phyloP scores from a whole-genome alignment of 768 basidiomycete species.

The Psilocybe subaeruginosa region DNA sequence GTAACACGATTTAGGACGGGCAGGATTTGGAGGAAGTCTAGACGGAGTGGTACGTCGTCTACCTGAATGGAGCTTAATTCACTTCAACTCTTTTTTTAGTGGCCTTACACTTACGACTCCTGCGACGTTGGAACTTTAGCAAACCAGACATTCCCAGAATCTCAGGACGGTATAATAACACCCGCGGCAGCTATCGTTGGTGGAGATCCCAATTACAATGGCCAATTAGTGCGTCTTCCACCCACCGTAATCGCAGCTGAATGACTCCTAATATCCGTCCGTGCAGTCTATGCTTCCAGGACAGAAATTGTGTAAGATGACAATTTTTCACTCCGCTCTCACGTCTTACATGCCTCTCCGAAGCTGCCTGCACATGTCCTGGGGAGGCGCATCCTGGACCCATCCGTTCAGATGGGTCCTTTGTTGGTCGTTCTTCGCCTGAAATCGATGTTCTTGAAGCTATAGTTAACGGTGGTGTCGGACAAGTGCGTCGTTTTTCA shows the following conservation, averaged over 20 bases:
- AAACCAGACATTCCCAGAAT: conserved; percentile 71
- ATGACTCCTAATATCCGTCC: neutral
- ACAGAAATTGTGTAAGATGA: conserved; percentile 38
- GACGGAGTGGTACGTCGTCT: conserved; percentile 57
- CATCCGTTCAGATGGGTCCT: conserved; percentile 48
- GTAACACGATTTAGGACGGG: conserved; percentile 51
- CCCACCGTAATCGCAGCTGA: neutral
- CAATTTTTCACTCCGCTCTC: neutral
- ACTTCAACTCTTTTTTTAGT: conserved; percentile 31
- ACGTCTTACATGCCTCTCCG: neutral
- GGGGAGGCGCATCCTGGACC: conserved; percentile 49
- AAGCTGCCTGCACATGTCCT: conserved; percentile 44
- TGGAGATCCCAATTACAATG: conserved; percentile 45
- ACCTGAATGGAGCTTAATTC: no score
- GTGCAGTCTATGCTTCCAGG: conserved; percentile 75
- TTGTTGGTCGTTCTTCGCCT: conserved; percentile 66
- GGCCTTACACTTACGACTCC: conserved; percentile 74
- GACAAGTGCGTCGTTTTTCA: conserved; percentile 10
- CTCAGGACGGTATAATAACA: conserved; percentile 37
- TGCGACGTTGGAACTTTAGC: conserved; percentile 84
- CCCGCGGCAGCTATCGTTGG: conserved; percentile 52
- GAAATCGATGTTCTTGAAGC: conserved; percentile 78
- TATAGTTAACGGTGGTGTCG: conserved; percentile 31
- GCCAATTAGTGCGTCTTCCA: conserved; percentile 33
- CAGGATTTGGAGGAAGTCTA: conserved; percentile 73